phyloP scores from a whole-genome alignment of 31 red algal species.

The Endocladia muricata region DNA sequence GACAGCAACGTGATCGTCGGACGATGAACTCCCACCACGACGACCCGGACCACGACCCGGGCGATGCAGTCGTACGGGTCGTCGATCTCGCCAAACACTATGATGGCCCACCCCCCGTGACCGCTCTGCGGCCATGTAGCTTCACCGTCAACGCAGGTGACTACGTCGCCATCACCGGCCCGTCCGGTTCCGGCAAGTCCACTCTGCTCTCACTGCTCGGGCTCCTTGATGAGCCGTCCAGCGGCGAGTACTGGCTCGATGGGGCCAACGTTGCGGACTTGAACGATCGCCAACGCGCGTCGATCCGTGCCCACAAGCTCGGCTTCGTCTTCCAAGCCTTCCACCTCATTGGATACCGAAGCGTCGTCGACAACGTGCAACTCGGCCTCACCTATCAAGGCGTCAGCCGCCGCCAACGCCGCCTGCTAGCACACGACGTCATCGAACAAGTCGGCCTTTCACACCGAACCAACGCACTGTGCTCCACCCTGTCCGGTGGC shows the following conservation, averaged over 20 bases:
- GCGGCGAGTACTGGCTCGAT: neutral
- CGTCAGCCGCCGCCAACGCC: neutral
- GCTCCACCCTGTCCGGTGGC: slow-evolving; percentile 36
- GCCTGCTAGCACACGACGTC: neutral
- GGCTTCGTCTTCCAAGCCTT: slow-evolving; percentile 7
- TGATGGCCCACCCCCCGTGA: too few species aligned
- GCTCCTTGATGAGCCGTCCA: neutral
- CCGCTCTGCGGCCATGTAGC: too few species aligned
- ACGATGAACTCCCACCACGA: too few species aligned
- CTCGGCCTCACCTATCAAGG: neutral
- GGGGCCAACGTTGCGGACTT: neutral
- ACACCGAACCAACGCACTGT: neutral
- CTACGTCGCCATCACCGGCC: neutral
- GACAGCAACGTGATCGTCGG: too few species aligned
- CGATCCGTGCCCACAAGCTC: neutral
- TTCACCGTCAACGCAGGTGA: too few species aligned
- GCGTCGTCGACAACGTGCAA: neutral
- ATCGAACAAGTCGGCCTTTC: neutral
- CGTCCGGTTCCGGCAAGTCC: neutral
- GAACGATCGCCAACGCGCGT: neutral
- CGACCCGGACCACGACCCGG: too few species aligned
- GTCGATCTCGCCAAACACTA: too few species aligned
- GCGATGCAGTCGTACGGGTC: too few species aligned
- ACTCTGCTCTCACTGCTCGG: neutral
- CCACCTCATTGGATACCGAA: neutral